Evolutionary conservation across 306 rosid genomes (phyloP), one percentile per base, ranked within the genome.

Genomic region (Corylus avellana): DNA sequence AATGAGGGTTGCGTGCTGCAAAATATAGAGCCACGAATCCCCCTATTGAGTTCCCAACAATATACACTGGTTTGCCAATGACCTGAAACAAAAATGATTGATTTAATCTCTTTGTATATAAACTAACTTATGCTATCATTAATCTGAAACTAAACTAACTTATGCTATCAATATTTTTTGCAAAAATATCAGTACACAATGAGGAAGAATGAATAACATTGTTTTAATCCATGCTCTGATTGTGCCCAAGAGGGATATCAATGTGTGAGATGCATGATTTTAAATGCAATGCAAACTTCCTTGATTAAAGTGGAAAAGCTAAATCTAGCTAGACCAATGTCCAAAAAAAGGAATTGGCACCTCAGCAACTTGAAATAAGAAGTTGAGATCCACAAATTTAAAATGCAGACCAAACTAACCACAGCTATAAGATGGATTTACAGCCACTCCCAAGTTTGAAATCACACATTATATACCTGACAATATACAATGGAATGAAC

Each of bases 11-110:
- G 62, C 86, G 32, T 25, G 98, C 98, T 0, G 98, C 97, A 78
- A 94, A 92, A 84, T 94, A 92, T 49, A 94, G 78, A 18, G 98
- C 97, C 80, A 94, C 98, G 39, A 83, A 89, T 82, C 98, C 98
- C 84, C 97, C 98, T 0, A 94, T 90, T 7, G 98, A 94, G 89
- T 94, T 94, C 42, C 98, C 98, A 8, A 84, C 92, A 22, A 94
- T 48, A 83, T 94, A 94, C 50, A 90, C 97, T 0, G 97, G 98
- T 79, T 94, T 97, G 25, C 98, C 97, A 56, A 92, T 90, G 51
- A 92, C 97, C 98, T 94, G 86, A 32, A 77, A 81, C 5, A 29
- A 53, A 69, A 81, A 64, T 17, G 18, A 82, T 61, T 17, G 12
- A n/a, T 48, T 70, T 29, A 66, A 47, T 63, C 44, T 49, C n/a